Conservation (phyloP, 768 basidiomycete species). For the Pisolithus marmoratus region DNA sequence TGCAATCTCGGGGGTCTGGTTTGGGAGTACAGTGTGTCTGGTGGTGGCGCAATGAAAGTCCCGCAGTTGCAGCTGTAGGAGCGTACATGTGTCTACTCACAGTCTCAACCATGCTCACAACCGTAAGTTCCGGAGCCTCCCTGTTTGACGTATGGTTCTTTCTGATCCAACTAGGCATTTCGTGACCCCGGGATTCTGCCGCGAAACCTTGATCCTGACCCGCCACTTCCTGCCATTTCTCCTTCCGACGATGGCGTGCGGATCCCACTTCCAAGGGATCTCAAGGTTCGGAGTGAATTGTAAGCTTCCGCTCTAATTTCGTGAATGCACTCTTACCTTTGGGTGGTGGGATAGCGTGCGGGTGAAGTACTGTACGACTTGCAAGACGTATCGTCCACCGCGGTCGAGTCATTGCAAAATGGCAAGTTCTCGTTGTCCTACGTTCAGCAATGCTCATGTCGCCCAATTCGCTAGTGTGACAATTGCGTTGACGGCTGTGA, state of each 20-base stretch:
- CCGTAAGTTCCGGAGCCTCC: constrained; percentile 41
- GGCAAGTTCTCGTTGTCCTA: constrained; percentile 39
- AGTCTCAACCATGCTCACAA: constrained; percentile 69
- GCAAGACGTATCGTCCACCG: constrained; percentile 88
- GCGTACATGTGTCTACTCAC: constrained; percentile 61
- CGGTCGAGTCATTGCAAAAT: constrained; percentile 94
- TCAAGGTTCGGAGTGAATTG: constrained; percentile 74
- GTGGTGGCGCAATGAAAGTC: constrained; percentile 81
- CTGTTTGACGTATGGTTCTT: constrained; percentile 3
- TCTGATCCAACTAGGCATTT: constrained; percentile 46
- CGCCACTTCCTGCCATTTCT: constrained; percentile 62
- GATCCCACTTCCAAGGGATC: constrained; percentile 72
- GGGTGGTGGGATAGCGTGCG: constrained; percentile 52
- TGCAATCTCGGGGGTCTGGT: constrained; percentile 73
- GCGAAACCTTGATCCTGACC: constrained; percentile 78
- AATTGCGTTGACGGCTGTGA: constrained; percentile 97
- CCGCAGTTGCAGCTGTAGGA: constrained; percentile 63
- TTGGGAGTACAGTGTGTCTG: constrained; percentile 83
- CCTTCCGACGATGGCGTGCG: constrained; percentile 58
- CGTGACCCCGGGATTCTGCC: constrained; percentile 88
- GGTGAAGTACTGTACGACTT: constrained; percentile 92
- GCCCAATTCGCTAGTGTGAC: constrained; percentile 59
- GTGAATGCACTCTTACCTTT: too few species aligned
- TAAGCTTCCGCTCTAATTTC: constrained; percentile 34
- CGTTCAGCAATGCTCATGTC: constrained; percentile 1